Evolutionary conservation across 306 rosid genomes (phyloP), one percentile per base, ranked within the genome.

Genomic region (Begonia masoniana): DNA sequence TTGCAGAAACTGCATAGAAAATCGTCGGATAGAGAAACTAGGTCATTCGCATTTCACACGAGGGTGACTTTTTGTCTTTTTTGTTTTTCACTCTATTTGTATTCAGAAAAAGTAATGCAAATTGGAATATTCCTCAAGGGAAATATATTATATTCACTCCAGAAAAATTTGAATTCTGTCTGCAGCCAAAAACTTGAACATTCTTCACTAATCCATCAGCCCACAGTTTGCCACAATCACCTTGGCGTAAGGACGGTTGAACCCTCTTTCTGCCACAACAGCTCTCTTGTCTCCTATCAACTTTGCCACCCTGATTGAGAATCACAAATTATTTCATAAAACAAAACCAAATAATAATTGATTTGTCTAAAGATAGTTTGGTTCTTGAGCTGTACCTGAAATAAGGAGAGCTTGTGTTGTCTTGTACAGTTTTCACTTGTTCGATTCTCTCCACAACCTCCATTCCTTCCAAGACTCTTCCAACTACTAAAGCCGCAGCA

Each of bases 201-300:
- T 10, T 45, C 49, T 24, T 15, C 57, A 55, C 49, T 67, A 69
- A 57, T 67, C 70, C 59, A 64, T 52, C 71, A 78, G 53, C 62
- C 94, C 92, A 15, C 83, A 81, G 68, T 79, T 84, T 58, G 79
- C 84, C 56, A 84, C 71, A 1, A 77, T 35, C 26, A 81, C 80
- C 71, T 79, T 81, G 0, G 94, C 74, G 49, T 81, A 81, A 62
- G 94, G 92, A 23, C 85, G 87, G 72, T 88, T 84, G 77, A 84
- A 84, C 46, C 94, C 94, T 71, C 92, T 77, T 75, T 88, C 91
- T 51, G 92, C 92, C 49, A 79, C 92, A 14, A 88, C 80, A 21
- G 85, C 96, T 67, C 83, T 73, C 71, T 83, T 87, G 64, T 88
- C 96, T 19, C 96, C 96, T 43, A 87, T 81, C 39, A 81, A 73